Conservation (phyloP, 139 green algal genomes). For the Auxenochlorella pyrenoidosa region DNA sequence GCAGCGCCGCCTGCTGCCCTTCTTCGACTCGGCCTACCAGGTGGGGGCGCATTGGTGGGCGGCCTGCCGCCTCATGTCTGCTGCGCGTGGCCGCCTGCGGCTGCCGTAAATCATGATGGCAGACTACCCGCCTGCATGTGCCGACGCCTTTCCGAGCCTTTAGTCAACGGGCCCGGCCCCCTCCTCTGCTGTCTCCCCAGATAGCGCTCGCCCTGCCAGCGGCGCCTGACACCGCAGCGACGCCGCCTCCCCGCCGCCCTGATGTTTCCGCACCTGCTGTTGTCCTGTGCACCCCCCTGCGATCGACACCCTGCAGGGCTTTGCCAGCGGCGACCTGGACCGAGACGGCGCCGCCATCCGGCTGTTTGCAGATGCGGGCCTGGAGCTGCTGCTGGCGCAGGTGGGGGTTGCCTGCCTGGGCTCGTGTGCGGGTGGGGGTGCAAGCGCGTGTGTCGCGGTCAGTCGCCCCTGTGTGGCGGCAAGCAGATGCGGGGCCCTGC, state of each 20-base stretch:
- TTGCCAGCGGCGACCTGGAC: constrained; percentile 89
- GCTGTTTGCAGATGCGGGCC: constrained; percentile 88
- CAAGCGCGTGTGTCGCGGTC: too few relatives aligned
- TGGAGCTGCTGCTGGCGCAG: constrained; percentile 87
- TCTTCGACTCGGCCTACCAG: constrained; percentile 98
- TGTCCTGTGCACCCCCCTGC: too few relatives aligned
- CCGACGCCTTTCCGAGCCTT: too few relatives aligned
- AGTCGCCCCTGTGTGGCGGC: too few relatives aligned
- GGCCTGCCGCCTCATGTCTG: not conserved
- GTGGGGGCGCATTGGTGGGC: not conserved
- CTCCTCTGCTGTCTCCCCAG: too few relatives aligned
- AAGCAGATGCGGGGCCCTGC: not conserved
- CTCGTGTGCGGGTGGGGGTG: too few relatives aligned
- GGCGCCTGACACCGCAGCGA: not conserved
- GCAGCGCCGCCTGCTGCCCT: constrained; percentile 85
- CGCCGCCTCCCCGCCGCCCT: not conserved
- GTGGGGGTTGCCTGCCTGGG: not conserved
- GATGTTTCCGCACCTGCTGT: too few relatives aligned
- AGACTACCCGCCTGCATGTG: not conserved
- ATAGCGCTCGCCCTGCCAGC: not conserved
- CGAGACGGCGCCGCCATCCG: constrained; percentile 88
- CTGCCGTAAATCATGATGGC: too few relatives aligned
- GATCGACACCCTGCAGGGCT: constrained; percentile 65
- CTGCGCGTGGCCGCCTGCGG: too few relatives aligned
- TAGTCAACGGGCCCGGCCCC: too few relatives aligned